A percentile compares a stretch with the other conserved stretches of the same genome.
These are phyloP conservation scores for Trifolium dubium DNA, from an alignment of 306 rosid genomes.

Conservation along the genomic window DNA sequence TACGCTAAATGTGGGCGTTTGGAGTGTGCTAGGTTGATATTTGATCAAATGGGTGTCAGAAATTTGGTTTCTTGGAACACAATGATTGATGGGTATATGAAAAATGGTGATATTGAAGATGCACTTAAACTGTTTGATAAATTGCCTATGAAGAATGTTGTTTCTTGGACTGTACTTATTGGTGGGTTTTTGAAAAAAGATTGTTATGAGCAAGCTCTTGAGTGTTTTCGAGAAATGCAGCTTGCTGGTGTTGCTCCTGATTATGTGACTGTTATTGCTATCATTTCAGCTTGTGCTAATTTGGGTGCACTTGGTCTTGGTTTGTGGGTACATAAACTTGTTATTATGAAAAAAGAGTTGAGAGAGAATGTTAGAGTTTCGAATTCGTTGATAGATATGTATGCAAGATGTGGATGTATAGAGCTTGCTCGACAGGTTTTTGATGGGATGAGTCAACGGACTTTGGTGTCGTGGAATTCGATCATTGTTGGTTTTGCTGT, in stretches of 20 bases:
- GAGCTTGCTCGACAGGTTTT: constrained; percentile 73
- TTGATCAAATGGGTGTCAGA: constrained; percentile 58
- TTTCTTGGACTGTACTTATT: constrained; percentile 87
- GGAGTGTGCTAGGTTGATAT: constrained; percentile 60
- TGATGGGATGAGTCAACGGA: constrained; percentile 54
- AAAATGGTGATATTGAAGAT: constrained; percentile 53
- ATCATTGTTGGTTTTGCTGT: constrained; percentile 81
- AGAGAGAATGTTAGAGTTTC: constrained; percentile 56
- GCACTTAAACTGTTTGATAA: constrained; percentile 71
- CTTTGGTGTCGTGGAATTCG: constrained; percentile 87
- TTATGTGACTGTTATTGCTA: constrained; percentile 79
- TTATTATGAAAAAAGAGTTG: constrained; percentile 53
- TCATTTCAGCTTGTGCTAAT: constrained; percentile 82
- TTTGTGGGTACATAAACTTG: constrained; percentile 69
- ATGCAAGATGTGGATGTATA: constrained; percentile 84
- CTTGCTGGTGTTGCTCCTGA: constrained; percentile 66
- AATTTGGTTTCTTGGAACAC: constrained; percentile 84
- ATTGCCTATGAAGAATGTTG: constrained; percentile 72
- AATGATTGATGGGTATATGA: constrained; percentile 75
- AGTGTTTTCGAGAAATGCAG: constrained; percentile 78
- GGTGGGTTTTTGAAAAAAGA: constrained; percentile 78
- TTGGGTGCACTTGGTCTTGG: constrained; percentile 80
- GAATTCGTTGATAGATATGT: constrained; percentile 84
- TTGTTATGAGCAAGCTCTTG: constrained; percentile 66
- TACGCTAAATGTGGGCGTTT: constrained; percentile 67